Evolutionary conservation across 163 green algal genomes (phyloP).

Genomic region (Trebouxiophyceae sp.): DNA sequence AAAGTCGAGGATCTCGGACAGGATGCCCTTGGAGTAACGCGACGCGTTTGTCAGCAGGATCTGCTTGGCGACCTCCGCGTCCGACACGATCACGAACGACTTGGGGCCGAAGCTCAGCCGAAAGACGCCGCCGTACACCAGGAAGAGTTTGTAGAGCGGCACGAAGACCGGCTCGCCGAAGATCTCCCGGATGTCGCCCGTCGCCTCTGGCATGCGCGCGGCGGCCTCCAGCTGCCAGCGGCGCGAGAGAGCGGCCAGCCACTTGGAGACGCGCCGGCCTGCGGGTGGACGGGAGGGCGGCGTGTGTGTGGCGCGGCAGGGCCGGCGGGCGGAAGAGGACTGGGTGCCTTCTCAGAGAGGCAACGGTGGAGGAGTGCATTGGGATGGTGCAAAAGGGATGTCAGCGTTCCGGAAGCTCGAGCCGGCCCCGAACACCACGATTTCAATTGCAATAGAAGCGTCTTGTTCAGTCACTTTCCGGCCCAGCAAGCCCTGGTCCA

Average conservation of each 20-base stretch:
- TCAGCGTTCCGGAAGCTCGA: no score
- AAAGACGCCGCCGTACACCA: constrained; percentile 56
- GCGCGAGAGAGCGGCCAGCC: constrained; percentile 56
- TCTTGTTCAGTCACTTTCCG: not conserved
- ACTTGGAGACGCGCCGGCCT: constrained; percentile 54
- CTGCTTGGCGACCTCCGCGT: constrained; percentile 73
- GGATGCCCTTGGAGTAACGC: constrained; percentile 86
- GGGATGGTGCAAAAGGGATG: no score
- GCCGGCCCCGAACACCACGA: no score
- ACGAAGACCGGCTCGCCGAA: constrained; percentile 91
- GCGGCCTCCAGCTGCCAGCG: constrained; percentile 50
- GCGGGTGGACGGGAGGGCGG: no score
- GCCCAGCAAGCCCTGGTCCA: not conserved
- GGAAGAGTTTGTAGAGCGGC: constrained; percentile 56
- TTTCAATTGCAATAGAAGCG: not conserved
- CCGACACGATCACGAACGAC: constrained; percentile 81
- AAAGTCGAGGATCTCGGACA: constrained; percentile 86
- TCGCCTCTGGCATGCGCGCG: constrained; percentile 63
- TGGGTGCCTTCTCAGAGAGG: no score
- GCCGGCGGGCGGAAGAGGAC: no score
- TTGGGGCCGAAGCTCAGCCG: constrained; percentile 85
- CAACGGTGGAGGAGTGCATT: no score
- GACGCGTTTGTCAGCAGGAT: constrained; percentile 72
- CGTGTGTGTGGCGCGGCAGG: no score
- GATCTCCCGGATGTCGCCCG: constrained; percentile 81